Evolutionary conservation across 768 basidiomycete species (phyloP).

Genomic region (Amanita inopinata): DNA sequence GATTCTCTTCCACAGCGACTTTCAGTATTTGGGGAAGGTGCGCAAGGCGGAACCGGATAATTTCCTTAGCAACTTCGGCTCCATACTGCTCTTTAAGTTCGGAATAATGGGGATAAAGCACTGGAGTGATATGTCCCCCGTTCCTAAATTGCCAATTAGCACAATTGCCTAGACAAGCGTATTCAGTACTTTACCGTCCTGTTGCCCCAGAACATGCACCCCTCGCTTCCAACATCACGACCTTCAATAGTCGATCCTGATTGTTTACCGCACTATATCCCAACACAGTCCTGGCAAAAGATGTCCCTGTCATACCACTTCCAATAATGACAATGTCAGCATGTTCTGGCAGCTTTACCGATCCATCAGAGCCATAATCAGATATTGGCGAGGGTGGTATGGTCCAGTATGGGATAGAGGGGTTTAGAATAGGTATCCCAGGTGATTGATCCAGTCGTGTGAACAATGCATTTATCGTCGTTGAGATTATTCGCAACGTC

Average conservation of each 20-base stretch:
- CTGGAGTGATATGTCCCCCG: slow-evolving; percentile 59
- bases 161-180: neutral
- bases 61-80: slow-evolving; percentile 32
- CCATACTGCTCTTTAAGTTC: slow-evolving; percentile 39
- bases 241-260: slow-evolving; percentile 21
- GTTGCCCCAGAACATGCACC: slow-evolving; percentile 70
- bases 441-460: slow-evolving; percentile 30
- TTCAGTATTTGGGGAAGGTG: slow-evolving; percentile 41
- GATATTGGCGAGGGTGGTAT: slow-evolving; percentile 33
- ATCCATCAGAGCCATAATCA: slow-evolving; percentile 11
- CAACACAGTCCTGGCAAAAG: slow-evolving; percentile 34
- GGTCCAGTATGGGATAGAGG: slow-evolving; percentile 43
- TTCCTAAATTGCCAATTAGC: slow-evolving; percentile 36
- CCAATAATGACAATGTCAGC: slow-evolving; percentile 47
- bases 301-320: slow-evolving; percentile 46
- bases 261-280: slow-evolving; percentile 18
- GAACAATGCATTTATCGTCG: slow-evolving; percentile 2
- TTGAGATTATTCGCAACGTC: slow-evolving; percentile 1
- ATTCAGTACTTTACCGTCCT: slow-evolving; percentile 37
- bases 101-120: slow-evolving; percentile 49
- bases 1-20: slow-evolving; percentile 42
- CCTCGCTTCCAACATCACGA: slow-evolving; percentile 78
- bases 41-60: slow-evolving; percentile 51
- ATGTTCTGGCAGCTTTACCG: slow-evolving; percentile 17
- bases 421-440: slow-evolving; percentile 32